phyloP scores from a whole-genome alignment of 257 asterid genomes.

The Cynanchum wilfordii region DNA sequence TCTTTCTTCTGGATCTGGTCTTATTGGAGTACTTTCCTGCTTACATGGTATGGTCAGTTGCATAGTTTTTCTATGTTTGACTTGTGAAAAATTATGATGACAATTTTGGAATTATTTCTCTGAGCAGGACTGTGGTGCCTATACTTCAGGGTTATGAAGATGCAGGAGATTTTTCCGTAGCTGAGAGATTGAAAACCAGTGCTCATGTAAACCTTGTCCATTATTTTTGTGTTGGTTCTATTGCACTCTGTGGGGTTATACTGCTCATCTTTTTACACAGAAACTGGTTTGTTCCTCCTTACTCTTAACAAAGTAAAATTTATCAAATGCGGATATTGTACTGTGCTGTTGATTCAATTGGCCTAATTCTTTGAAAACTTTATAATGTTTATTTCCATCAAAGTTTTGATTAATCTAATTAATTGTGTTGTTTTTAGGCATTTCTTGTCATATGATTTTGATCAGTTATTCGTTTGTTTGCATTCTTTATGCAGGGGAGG shows the following conservation, averaged over 20 bases:
- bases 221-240: slow-evolving; percentile 49
- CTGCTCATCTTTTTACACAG: slow-evolving; percentile 47
- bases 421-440: neutral
- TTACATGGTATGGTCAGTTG: slow-evolving; percentile 49
- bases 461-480: neutral
- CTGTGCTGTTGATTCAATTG: neutral
- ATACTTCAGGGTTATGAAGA: slow-evolving; percentile 82
- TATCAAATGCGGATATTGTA: neutral
- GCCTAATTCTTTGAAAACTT: neutral
- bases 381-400: neutral
- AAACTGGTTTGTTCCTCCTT: slow-evolving; percentile 50
- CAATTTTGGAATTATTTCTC: slow-evolving; percentile 36
- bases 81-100: neutral
- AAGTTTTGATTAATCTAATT: neutral
- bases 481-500: slow-evolving; percentile 50
- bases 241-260: slow-evolving; percentile 51
- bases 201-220: slow-evolving; percentile 62
- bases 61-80: neutral
- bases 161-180: slow-evolving; percentile 75
- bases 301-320: neutral
- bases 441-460: neutral
- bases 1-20: slow-evolving; percentile 87
- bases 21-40: slow-evolving; percentile 78
- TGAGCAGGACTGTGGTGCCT: slow-evolving; percentile 87
- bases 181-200: slow-evolving; percentile 65